These are phyloP conservation scores for Torulaspora gathmanii DNA, from an alignment of 805 yeast species.

Conservation along the genomic window DNA sequence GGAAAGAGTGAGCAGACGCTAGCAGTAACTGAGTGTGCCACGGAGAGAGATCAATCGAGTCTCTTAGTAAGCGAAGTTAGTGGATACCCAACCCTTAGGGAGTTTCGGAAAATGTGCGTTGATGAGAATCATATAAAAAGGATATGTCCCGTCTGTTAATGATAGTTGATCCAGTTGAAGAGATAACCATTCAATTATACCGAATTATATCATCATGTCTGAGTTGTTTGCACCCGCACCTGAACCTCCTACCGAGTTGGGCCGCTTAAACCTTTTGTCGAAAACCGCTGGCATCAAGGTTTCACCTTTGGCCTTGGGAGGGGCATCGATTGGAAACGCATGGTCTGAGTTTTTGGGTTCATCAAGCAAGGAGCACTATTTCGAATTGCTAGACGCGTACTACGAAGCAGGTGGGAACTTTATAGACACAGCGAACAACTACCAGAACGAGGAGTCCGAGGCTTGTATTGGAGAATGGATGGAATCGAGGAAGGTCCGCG, in stretches of 20 bases:
- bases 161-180: too few relatives aligned
- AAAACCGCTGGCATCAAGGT: constrained; percentile 24
- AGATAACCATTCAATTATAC: too few relatives aligned
- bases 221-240: constrained; percentile 7
- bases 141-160: too few relatives aligned
- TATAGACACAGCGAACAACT: constrained; percentile 25
- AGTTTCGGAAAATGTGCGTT: too few relatives aligned
- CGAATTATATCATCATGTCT: background rate
- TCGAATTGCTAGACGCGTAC: constrained; percentile 19
- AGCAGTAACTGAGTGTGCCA: too few relatives aligned
- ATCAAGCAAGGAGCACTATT: constrained; percentile 13
- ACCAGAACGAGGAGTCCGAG: constrained; percentile 23
- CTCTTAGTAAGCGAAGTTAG: too few relatives aligned
- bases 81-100: too few relatives aligned
- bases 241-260: constrained; percentile 12
- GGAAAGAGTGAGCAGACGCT: too few relatives aligned
- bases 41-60: too few relatives aligned
- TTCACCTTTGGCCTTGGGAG: constrained; percentile 24
- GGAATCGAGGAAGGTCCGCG: constrained; percentile 19
- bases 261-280: constrained; percentile 16
- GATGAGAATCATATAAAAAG: too few relatives aligned
- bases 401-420: constrained; percentile 25
- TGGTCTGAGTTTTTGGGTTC: constrained; percentile 21
- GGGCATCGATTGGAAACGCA: constrained; percentile 23
- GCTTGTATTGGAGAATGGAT: constrained; percentile 29